Evolutionary conservation across 441 rosid species (phyloP).

Genomic region (Gossypium trilobum): DNA sequence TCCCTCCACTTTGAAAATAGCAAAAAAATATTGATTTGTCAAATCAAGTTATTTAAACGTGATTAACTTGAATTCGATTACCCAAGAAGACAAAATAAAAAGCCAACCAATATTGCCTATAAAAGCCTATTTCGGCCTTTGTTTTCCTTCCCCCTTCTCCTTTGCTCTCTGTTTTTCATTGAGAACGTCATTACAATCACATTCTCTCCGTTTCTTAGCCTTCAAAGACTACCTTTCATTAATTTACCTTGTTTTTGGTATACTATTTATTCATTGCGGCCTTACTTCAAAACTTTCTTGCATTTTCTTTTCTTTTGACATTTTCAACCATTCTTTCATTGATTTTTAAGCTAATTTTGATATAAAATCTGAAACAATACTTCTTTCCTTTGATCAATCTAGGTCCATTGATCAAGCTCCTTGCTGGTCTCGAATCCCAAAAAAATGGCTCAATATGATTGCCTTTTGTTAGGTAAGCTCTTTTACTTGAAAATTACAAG

Average conservation of each 20-base stretch:
- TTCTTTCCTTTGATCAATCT: constrained; percentile 21
- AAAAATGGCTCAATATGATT: constrained; percentile 62
- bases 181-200: not conserved
- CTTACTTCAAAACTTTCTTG: constrained; percentile 1
- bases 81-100: not conserved
- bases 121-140: constrained; percentile 26
- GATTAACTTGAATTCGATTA: constrained; percentile 1
- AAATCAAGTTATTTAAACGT: constrained; percentile 2
- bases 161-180: constrained; percentile 18
- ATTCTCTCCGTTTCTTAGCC: not conserved
- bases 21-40: not conserved
- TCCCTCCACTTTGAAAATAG: not conserved
- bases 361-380: constrained; percentile 5
- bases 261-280: constrained; percentile 12
- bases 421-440: not conserved
- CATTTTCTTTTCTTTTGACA: constrained; percentile 19
- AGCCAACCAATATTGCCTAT: constrained; percentile 34
- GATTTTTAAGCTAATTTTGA: not conserved
- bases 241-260: constrained; percentile 10
- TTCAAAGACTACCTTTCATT: constrained; percentile 2
- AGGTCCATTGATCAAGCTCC: constrained; percentile 23
- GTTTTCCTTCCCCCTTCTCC: constrained; percentile 45
- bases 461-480: constrained; percentile 72
- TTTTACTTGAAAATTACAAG: not conserved
- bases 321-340: not conserved